Conservation (phyloP, 1,284 basidiomycete species). For the Vanrija sp. region DNA sequence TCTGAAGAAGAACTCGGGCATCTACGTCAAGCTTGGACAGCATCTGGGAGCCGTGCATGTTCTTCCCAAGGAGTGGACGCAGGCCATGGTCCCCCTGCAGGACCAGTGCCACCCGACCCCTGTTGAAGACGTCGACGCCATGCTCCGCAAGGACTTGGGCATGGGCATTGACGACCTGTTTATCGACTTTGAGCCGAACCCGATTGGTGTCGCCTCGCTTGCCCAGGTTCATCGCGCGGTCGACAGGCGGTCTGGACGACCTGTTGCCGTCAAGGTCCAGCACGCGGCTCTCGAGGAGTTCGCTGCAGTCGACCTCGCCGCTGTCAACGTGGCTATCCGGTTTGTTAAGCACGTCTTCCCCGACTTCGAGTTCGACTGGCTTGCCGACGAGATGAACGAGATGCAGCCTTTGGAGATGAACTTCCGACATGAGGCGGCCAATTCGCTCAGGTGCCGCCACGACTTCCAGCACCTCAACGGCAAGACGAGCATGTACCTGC, state of each 20-base stretch:
- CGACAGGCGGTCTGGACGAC: constrained; percentile 64
- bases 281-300: constrained; percentile 94
- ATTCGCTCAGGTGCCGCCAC: constrained; percentile 65
- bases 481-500: constrained; percentile 83
- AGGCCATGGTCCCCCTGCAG: constrained; percentile 67
- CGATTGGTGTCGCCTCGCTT: constrained; percentile 87
- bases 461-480: constrained; percentile 66
- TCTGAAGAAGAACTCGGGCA: constrained; percentile 74
- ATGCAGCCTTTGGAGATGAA: constrained; percentile 90
- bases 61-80: constrained; percentile 70
- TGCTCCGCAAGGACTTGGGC: constrained; percentile 42
- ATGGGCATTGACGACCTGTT: constrained; percentile 51
- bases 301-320: constrained; percentile 70
- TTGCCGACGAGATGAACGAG: constrained; percentile 85
- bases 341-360: constrained; percentile 80
- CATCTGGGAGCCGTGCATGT: constrained; percentile 68
- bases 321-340: constrained; percentile 54
- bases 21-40: constrained; percentile 61
- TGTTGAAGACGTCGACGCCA: constrained; percentile 39
- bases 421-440: constrained; percentile 74
- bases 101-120: constrained; percentile 58
- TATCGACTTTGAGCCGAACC: constrained; percentile 77
- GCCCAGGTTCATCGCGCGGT: constrained; percentile 90
- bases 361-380: constrained; percentile 80
- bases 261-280: constrained; percentile 95